These are phyloP conservation scores for Immersiporthe knoxdaviesiana DNA, from an alignment of 2,329 filamentous ascomycete genomes.

Conservation along the genomic window DNA sequence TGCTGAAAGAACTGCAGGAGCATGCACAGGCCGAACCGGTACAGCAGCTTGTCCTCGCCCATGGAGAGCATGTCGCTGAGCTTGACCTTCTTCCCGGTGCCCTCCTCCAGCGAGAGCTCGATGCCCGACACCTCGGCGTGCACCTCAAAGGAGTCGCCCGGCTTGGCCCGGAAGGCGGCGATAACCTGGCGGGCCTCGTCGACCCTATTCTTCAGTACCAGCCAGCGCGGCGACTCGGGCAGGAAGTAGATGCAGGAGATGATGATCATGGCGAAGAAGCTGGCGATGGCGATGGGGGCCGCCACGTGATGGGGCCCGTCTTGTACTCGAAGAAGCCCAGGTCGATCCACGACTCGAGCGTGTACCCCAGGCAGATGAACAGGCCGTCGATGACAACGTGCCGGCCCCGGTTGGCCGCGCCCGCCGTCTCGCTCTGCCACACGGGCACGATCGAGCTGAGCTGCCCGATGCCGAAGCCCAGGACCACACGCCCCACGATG, in stretches of 20 bases:
- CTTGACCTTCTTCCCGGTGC: constrained; percentile 40
- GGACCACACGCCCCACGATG: constrained; percentile 54
- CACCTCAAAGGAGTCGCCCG: constrained; percentile 26
- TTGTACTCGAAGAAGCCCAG: constrained; percentile 31
- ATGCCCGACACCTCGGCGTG: constrained; percentile 28
- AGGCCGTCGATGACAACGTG: constrained; percentile 34
- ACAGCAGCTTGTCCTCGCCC: constrained; percentile 53
- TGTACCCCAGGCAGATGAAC: constrained; percentile 30
- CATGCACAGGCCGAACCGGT: constrained; percentile 55
- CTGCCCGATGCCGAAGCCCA: constrained; percentile 49
- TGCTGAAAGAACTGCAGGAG: constrained; percentile 55
- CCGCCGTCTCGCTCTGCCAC: constrained; percentile 35
- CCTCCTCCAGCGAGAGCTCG: constrained; percentile 36
- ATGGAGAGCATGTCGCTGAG: constrained; percentile 51
- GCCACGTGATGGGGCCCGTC: constrained; percentile 31
- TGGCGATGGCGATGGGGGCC: constrained; percentile 29
- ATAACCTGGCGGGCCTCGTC: constrained; percentile 28
- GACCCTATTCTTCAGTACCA: constrained; percentile 27
- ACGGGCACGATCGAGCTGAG: constrained; percentile 52
- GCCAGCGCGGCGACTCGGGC: constrained; percentile 31
- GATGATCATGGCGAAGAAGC: constrained; percentile 27
- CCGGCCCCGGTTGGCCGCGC: constrained; percentile 32
- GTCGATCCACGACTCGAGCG: constrained; percentile 31
- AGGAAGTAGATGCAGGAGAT: constrained; percentile 27
- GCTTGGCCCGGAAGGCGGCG: constrained; percentile 29